Percentiles rank a stretch among this genome's conserved stretches.
phyloP scores from a whole-genome alignment of 305 asterid species.

The Fraxinus velutina region DNA sequence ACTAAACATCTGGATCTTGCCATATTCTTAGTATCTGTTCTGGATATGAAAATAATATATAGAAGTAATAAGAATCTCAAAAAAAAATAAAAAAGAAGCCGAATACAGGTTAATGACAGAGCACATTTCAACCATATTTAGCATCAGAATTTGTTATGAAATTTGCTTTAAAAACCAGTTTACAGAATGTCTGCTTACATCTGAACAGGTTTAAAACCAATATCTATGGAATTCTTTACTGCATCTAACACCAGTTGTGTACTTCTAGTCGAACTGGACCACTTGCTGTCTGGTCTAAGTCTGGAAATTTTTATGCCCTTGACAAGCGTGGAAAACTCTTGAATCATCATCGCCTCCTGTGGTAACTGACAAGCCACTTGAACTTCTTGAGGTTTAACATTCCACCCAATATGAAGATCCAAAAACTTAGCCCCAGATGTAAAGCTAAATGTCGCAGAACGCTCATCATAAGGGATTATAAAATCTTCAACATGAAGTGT shows the following conservation, averaged over 20 bases:
- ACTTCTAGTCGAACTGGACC: conserved; percentile 53
- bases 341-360: conserved; percentile 68
- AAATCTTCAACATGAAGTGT: conserved; percentile 51
- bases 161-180: background rate
- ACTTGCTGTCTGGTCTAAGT: conserved; percentile 43
- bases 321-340: conserved; percentile 58
- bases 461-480: conserved; percentile 56
- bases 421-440: conserved; percentile 58
- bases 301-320: conserved; percentile 33
- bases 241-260: conserved; percentile 74
- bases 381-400: conserved; percentile 48
- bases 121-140: background rate
- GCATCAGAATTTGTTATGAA: background rate
- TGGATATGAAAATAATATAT: background rate
- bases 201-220: conserved; percentile 40
- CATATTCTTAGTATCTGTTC: background rate
- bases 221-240: conserved; percentile 54
- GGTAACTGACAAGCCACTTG: conserved; percentile 44
- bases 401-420: conserved; percentile 75
- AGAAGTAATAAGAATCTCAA: background rate
- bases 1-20: background rate
- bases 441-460: conserved; percentile 44
- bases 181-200: conserved; percentile 23
- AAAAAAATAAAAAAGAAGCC: background rate
- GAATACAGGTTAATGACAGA: background rate